These are phyloP conservation scores for Suillus lakei DNA, from an alignment of 768 basidiomycete species.

Conservation along the genomic window DNA sequence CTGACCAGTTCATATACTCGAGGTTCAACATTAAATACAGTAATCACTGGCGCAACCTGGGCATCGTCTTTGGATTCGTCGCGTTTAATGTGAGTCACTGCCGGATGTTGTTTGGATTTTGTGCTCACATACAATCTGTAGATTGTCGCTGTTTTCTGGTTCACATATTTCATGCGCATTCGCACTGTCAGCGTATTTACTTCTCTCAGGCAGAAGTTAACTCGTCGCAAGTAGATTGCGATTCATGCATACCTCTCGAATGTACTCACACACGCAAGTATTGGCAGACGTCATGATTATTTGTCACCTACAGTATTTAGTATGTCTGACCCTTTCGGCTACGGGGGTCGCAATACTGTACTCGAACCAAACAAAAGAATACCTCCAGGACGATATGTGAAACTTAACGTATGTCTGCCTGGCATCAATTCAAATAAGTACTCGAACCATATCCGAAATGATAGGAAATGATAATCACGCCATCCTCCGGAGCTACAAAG, in stretches of 20 bases:
- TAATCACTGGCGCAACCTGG: conserved; percentile 52
- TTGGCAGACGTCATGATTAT: neutral
- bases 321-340: neutral
- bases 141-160: neutral
- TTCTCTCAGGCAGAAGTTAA: neutral
- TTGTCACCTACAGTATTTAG: neutral
- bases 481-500: too few relatives aligned
- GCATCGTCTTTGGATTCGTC: conserved; percentile 47
- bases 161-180: neutral
- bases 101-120: neutral
- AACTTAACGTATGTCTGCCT: too few relatives aligned
- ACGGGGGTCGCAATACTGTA: neutral
- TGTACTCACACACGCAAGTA: neutral
- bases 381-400: neutral
- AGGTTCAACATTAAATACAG: conserved; percentile 64
- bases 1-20: conserved; percentile 53
- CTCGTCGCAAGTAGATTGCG: neutral
- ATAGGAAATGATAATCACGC: neutral
- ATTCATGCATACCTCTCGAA: neutral
- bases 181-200: neutral
- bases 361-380: neutral
- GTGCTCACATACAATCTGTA: neutral
- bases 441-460: too few relatives aligned
- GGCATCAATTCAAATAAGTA: too few relatives aligned
- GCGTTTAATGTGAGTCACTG: conserved; percentile 47